Evolutionary conservation across 1,284 basidiomycete species (phyloP).

Genomic region (Cryptococcus sp.): DNA sequence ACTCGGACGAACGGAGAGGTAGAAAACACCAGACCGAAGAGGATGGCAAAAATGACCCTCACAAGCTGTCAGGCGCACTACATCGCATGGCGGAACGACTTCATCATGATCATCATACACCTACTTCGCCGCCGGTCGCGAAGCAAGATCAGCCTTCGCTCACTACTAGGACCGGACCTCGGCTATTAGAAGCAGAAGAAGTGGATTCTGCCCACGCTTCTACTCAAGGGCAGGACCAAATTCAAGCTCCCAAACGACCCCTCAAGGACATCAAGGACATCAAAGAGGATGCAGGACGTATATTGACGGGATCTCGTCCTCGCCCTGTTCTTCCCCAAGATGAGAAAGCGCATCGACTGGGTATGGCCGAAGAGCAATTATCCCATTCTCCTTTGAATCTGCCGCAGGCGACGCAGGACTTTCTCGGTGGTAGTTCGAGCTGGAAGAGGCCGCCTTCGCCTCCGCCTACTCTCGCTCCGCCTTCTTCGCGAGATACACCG

Average conservation of each 20-base stretch:
- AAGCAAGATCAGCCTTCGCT: background rate
- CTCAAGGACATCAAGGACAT: no score
- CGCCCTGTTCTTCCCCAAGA: background rate
- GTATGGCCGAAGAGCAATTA: background rate
- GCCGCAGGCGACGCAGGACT: slow-evolving; percentile 11
- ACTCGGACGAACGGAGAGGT: background rate
- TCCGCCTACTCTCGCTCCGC: background rate
- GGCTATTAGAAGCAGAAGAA: no score
- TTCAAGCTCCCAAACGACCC: no score
- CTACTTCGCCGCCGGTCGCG: background rate
- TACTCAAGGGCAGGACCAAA: no score
- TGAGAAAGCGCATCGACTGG: background rate
- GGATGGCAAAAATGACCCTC: background rate
- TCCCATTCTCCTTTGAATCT: slow-evolving; percentile 5
- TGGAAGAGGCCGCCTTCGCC: background rate
- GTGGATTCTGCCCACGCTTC: no score
- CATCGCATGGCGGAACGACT: slow-evolving; percentile 1
- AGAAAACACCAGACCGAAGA: background rate
- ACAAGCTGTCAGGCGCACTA: slow-evolving; percentile 2
- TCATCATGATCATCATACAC: background rate
- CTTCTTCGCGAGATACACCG: background rate
- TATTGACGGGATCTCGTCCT: no score
- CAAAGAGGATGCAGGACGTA: no score
- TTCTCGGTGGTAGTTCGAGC: slow-evolving; percentile 8
- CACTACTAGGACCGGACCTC: background rate